Base-by-base conservation (phyloP, 106 monocot species). In the Xerophyta viscosa region DNA sequence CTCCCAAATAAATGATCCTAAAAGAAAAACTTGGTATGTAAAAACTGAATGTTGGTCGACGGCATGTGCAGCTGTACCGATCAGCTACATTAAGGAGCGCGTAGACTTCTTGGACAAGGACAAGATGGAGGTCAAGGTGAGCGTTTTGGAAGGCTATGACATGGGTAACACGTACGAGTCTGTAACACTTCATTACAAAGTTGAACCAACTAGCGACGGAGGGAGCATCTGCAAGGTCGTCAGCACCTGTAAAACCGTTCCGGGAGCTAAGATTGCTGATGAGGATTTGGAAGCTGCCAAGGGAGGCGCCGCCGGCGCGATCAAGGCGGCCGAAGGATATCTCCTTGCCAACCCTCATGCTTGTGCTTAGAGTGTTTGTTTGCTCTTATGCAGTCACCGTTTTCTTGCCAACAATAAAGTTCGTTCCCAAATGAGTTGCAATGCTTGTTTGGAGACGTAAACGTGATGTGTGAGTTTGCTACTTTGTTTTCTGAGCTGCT, bases 331-430 rank as follows among this genome's bases (percentile, higher is more conserved):
- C 1, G 77, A 71, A 24, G 77, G 33, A 2, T 77, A 48, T 36
- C 71, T 77, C 48, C 2, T 77, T 0, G 65, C 61, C 41, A 77
- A 71, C 65, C 59, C 70, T 0, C 48, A 54, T 42, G 70, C 54
- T 14, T 76, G 65, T 56, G 61, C 47, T 48, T 74, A 22, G 60
- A 3, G 3, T 6, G 10, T 33, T 10, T 33, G 5, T 10, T 33
- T 33, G 10, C 10, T 33, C 10, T 33, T 10, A 6, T 5, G 33
- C 33, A 33, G 33, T 33, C 33, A n/a, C n/a, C n/a, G n/a, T n/a
- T n/a, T n/a, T n/a, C n/a, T n/a, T n/a, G n/a, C n/a, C n/a, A n/a
- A n/a, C n/a, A n/a, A n/a, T n/a, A n/a, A n/a, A n/a, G n/a, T n/a
- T n/a, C n/a, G n/a, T n/a, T n/a, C n/a, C n/a, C n/a, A n/a, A n/a